Conservation (phyloP, 805 yeast species). For the Hanseniaspora guilliermondii region DNA sequence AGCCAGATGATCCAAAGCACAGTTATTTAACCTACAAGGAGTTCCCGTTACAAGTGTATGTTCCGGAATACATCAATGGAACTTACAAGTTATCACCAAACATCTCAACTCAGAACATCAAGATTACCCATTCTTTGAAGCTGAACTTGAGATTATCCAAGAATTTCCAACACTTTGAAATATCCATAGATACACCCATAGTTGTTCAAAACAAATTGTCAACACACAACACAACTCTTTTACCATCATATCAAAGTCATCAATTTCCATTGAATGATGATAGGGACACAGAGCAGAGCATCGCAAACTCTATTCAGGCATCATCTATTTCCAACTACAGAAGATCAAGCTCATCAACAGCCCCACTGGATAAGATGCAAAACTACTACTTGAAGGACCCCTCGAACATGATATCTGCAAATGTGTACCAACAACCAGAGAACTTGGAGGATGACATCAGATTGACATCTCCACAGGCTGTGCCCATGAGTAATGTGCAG, state of each 20-base stretch:
- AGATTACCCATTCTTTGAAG: constrained; percentile 92
- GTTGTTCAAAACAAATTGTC: constrained; percentile 66
- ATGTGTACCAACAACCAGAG: constrained; percentile 6
- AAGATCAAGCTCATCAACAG: background rate
- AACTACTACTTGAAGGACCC: constrained; percentile 5
- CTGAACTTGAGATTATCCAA: constrained; percentile 69
- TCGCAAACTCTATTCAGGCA: background rate
- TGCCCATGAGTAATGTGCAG: constrained; percentile 1
- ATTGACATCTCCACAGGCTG: constrained; percentile 10
- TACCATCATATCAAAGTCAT: constrained; percentile 53
- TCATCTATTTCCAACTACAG: background rate
- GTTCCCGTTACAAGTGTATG: constrained; percentile 72
- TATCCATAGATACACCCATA: constrained; percentile 88
- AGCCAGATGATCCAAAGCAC: constrained; percentile 32
- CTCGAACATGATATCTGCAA: constrained; percentile 8
- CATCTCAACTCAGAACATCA: constrained; percentile 65
- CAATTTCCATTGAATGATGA: constrained; percentile 3
- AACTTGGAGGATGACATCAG: constrained; percentile 5
- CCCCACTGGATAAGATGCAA: background rate
- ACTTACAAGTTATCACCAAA: constrained; percentile 66
- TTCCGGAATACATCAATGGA: constrained; percentile 56
- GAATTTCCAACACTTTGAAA: constrained; percentile 84
- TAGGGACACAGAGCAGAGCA: constrained; percentile 5
- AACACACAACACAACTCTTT: constrained; percentile 64
- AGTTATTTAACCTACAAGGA: constrained; percentile 62